phyloP scores from a whole-genome alignment of 257 asterid species.

The Fraxinus anomala region DNA sequence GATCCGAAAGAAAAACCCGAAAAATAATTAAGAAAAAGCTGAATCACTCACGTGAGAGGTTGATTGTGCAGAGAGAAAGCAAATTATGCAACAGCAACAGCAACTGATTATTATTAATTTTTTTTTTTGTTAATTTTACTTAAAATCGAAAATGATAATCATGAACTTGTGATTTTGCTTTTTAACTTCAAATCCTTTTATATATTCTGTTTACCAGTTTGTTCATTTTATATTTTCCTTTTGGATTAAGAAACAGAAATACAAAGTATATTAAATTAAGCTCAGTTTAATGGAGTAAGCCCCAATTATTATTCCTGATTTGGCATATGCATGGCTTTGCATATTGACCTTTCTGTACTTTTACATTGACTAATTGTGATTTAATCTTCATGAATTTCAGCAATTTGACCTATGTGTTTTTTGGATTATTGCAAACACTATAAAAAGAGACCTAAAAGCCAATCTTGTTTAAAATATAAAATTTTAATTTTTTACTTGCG shows the following conservation, averaged over 20 bases:
- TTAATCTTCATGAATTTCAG: not conserved
- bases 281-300: not conserved
- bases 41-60: constrained; percentile 64
- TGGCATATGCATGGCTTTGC: not conserved
- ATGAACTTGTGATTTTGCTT: not conserved
- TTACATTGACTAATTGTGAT: not conserved
- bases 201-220: not conserved
- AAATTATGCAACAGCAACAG: constrained; percentile 51
- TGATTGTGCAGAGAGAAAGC: constrained; percentile 63
- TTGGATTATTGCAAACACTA: too few relatives aligned
- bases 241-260: constrained; percentile 1
- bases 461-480: too few relatives aligned
- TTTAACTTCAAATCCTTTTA: not conserved
- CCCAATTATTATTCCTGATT: not conserved
- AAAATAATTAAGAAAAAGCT: constrained; percentile 35
- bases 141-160: not conserved
- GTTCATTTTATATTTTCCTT: not conserved
- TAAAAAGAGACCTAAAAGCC: not conserved
- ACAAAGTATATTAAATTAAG: not conserved
- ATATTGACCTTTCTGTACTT: not conserved
- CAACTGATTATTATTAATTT: not conserved
- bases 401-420: not conserved
- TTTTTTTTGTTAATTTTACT: not conserved
- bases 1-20: constrained; percentile 33
- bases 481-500: too few relatives aligned